Percentiles rank a stretch among this genome's conserved stretches.
These are phyloP conservation scores for Apiospora phragmitis DNA, from an alignment of 2,329 filamentous ascomycete genomes.

Conservation along the genomic window DNA sequence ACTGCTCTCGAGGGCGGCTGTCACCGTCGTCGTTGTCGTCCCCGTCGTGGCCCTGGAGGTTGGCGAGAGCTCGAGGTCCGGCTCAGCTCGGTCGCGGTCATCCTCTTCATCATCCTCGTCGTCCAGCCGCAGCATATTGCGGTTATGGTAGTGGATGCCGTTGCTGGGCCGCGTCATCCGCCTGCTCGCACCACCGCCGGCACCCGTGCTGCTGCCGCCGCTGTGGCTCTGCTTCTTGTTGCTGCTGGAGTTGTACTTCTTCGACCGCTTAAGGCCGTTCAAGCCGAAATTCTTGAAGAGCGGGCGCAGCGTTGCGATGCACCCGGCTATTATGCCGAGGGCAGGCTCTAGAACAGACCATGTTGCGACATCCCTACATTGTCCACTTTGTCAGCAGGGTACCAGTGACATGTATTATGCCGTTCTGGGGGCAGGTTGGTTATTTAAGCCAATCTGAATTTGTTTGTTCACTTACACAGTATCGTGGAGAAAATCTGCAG, in stretches of 20 bases:
- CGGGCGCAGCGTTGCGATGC: constrained; percentile 31
- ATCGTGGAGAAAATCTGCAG: constrained; percentile 30
- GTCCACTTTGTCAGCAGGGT: not conserved
- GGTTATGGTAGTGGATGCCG: not conserved
- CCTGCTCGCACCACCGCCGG: not conserved
- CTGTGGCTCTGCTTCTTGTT: not conserved
- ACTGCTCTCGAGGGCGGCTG: not conserved
- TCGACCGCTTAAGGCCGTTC: not conserved
- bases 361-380: constrained; percentile 31
- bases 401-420: not conserved
- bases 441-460: not conserved
- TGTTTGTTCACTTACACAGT: constrained; percentile 28
- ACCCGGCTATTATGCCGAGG: constrained; percentile 35
- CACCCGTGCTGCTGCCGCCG: not conserved
- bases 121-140: not conserved
- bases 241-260: not conserved
- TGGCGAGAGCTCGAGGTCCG: not conserved
- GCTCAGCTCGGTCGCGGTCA: too few relatives aligned
- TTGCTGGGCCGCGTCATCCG: not conserved
- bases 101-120: not conserved
- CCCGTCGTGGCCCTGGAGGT: not conserved
- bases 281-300: constrained; percentile 31
- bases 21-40: not conserved
- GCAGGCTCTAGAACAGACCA: constrained; percentile 35
- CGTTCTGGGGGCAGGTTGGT: not conserved